phyloP scores from a whole-genome alignment of 2,329 filamentous ascomycete species.

The Epichloe uncinata region DNA sequence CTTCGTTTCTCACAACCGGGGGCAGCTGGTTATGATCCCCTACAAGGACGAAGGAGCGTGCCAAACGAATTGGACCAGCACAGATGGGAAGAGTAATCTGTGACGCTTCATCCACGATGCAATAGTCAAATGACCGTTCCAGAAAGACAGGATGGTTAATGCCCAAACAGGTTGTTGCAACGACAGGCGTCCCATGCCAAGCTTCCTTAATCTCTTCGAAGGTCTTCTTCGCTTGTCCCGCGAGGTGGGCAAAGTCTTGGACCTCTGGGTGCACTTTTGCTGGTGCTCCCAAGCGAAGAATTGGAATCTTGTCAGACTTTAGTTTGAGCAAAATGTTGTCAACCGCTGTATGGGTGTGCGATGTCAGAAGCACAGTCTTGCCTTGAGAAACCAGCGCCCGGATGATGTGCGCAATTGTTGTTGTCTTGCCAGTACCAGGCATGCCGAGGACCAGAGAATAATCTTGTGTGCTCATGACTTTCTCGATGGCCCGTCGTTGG shows the following conservation, averaged over 20 bases:
- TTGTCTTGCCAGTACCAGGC: slow-evolving; percentile 97
- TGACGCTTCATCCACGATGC: slow-evolving; percentile 94
- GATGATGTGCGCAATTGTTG: slow-evolving; percentile 95
- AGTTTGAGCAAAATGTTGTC: slow-evolving; percentile 97
- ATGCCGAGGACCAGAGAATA: slow-evolving; percentile 97
- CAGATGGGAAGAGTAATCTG: slow-evolving; percentile 96
- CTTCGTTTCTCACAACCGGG: slow-evolving; percentile 89
- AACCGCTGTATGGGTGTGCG: slow-evolving; percentile 93
- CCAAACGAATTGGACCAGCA: slow-evolving; percentile 84
- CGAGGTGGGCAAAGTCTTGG: slow-evolving; percentile 69
- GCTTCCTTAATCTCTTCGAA: slow-evolving; percentile 74
- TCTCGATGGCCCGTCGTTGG: slow-evolving; percentile 74
- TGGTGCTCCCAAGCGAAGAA: slow-evolving; percentile 72
- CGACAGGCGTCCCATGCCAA: slow-evolving; percentile 77
- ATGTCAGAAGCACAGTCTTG: slow-evolving; percentile 86
- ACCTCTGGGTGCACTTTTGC: slow-evolving; percentile 85
- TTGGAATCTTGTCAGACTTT: slow-evolving; percentile 59
- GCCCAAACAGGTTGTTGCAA: slow-evolving; percentile 88
- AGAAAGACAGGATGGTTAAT: slow-evolving; percentile 83
- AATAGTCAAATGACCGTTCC: slow-evolving; percentile 88
- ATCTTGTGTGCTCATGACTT: slow-evolving; percentile 90
- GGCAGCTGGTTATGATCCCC: slow-evolving; percentile 95
- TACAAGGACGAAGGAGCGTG: slow-evolving; percentile 83
- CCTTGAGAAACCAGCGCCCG: slow-evolving; percentile 75
- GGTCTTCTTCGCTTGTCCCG: slow-evolving; percentile 55